Conservation (phyloP, 129 eudicot genomes). For the Chrysanthemum lavandulifolium region DNA sequence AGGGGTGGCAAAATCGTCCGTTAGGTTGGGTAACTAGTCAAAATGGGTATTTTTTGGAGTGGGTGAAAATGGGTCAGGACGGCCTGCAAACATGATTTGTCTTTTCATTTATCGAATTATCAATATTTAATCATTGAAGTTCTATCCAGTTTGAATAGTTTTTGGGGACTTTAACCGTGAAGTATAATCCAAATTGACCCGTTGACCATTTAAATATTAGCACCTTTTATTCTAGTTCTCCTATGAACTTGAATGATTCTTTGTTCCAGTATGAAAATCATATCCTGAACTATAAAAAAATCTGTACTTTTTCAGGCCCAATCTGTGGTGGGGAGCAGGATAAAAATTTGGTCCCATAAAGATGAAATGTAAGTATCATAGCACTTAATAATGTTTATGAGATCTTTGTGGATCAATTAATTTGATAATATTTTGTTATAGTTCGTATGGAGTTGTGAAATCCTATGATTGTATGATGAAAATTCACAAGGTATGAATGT, state of each 20-base stretch:
- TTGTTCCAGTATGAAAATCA: neutral
- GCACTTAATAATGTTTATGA: constrained; percentile 8
- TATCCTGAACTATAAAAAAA: constrained; percentile 7
- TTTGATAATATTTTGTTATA: constrained; percentile 1
- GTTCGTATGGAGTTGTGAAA: constrained; percentile 33
- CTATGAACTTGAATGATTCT: neutral
- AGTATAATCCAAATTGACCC: neutral
- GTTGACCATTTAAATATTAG: neutral
- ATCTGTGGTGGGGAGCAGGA: constrained; percentile 46
- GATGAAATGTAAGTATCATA: constrained; percentile 44
- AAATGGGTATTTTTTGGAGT: constrained; percentile 2
- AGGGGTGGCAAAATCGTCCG: neutral
- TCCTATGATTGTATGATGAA: constrained; percentile 16
- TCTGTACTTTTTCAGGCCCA: constrained; percentile 18
- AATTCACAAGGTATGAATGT: constrained; percentile 26
- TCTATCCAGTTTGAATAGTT: neutral
- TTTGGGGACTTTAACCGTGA: neutral
- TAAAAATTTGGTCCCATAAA: constrained; percentile 65
- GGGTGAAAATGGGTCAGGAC: neutral
- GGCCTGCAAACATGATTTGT: neutral
- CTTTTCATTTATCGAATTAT: neutral
- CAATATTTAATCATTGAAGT: neutral
- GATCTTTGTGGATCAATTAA: constrained; percentile 1
- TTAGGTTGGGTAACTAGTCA: neutral
- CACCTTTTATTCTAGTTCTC: neutral